Evolutionary conservation across 805 yeast genomes (phyloP).

Genomic region (Yarrowia phangngaensis): DNA sequence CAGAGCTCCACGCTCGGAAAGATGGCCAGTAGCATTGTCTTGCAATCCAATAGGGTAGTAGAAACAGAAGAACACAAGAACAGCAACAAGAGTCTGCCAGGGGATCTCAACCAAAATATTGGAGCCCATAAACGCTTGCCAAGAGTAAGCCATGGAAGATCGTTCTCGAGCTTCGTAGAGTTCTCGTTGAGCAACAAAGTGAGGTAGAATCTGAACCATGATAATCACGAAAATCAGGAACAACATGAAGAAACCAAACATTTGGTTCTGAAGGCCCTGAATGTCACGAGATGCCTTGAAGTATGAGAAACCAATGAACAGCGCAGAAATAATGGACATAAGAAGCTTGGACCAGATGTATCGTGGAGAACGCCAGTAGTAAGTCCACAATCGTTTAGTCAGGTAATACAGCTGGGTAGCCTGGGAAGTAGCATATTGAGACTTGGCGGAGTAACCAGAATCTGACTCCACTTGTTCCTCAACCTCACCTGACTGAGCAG

Average conservation of each 20-base stretch:
- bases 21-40: constrained; percentile 43
- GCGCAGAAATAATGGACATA: constrained; percentile 51
- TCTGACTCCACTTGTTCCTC: constrained; percentile 59
- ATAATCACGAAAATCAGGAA: constrained; percentile 52
- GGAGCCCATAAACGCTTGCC: constrained; percentile 60
- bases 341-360: constrained; percentile 56
- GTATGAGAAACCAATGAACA: constrained; percentile 67
- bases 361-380: constrained; percentile 62
- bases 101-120: constrained; percentile 66
- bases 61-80: constrained; percentile 53
- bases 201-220: constrained; percentile 61
- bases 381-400: constrained; percentile 52
- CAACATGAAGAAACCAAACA: constrained; percentile 73
- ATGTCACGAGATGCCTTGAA: constrained; percentile 58
- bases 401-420: constrained; percentile 46
- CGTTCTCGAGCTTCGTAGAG: constrained; percentile 70
- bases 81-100: constrained; percentile 58
- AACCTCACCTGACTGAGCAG: constrained; percentile 69
- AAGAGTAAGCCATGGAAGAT: constrained; percentile 61
- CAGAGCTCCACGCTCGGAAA: constrained; percentile 44
- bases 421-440: constrained; percentile 43
- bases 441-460: constrained; percentile 35
- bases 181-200: constrained; percentile 56
- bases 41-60: constrained; percentile 73
- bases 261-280: constrained; percentile 77